Conservation (phyloP, 2,329 filamentous ascomycete genomes). For the Botryotinia globosa region DNA sequence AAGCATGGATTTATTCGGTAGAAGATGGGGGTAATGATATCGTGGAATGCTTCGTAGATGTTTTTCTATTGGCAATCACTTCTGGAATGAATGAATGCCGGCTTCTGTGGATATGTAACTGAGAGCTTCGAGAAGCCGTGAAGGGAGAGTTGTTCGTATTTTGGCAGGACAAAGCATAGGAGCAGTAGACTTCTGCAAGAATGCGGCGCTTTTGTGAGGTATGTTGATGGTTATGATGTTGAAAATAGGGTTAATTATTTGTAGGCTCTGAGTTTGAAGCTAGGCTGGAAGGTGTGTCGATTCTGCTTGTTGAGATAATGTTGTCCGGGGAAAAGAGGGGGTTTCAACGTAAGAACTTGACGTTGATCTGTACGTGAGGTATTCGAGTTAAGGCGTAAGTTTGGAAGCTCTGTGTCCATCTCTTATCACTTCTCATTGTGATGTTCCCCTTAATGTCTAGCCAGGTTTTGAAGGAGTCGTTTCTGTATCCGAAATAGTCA, state of each 20-base stretch:
- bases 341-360: fast-evolving
- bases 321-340: too few relatives aligned
- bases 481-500: conserved; percentile 32
- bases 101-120: not conserved
- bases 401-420: not conserved
- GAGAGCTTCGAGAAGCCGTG: not conserved
- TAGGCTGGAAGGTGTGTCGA: not conserved
- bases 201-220: not conserved
- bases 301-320: not conserved
- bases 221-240: not conserved
- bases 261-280: not conserved
- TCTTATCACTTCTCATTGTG: conserved; percentile 17
- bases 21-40: not conserved
- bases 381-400: not conserved
- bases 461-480: not conserved
- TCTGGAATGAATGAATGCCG: not conserved
- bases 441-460: not conserved
- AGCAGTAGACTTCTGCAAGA: not conserved
- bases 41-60: not conserved
- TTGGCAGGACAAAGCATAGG: not conserved
- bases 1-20: too few relatives aligned
- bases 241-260: not conserved
- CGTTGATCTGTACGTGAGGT: not conserved
- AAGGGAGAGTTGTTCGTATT: not conserved
- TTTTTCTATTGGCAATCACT: not conserved